A percentile compares a stretch with the other conserved stretches of the same genome.
phyloP scores from a whole-genome alignment of 2,329 filamentous ascomycete species.

The Knufia fluminis region DNA sequence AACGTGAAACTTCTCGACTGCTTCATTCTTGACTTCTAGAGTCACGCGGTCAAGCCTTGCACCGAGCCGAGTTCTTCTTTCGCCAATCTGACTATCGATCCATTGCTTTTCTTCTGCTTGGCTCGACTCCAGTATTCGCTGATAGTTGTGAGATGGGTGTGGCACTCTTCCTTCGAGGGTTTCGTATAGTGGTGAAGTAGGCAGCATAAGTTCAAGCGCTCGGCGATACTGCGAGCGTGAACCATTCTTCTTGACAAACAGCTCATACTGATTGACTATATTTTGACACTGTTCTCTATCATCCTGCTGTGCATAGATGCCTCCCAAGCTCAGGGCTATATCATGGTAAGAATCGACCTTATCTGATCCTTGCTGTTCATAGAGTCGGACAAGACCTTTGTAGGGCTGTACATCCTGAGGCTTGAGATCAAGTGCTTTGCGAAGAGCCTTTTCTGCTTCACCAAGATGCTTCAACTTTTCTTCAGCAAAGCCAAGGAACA shows the following conservation, averaged over 20 bases:
- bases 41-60: slow-evolving; percentile 77
- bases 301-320: slow-evolving; percentile 60
- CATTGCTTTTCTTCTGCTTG: slow-evolving; percentile 80
- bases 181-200: slow-evolving; percentile 69
- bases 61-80: slow-evolving; percentile 77
- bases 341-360: slow-evolving; percentile 66
- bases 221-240: slow-evolving; percentile 64
- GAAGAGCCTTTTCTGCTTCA: slow-evolving; percentile 69
- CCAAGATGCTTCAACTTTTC: slow-evolving; percentile 65
- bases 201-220: slow-evolving; percentile 67
- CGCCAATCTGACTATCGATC: slow-evolving; percentile 82
- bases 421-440: slow-evolving; percentile 60
- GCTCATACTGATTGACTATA: slow-evolving; percentile 69
- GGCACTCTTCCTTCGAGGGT: slow-evolving; percentile 76
- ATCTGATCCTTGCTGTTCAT: slow-evolving; percentile 62
- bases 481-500: slow-evolving; percentile 79
- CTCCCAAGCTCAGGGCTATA: slow-evolving; percentile 63
- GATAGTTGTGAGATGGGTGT: slow-evolving; percentile 70
- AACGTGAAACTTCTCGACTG: slow-evolving; percentile 66
- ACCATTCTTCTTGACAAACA: slow-evolving; percentile 63
- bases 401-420: slow-evolving; percentile 73
- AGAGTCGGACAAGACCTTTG: slow-evolving; percentile 81
- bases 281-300: slow-evolving; percentile 51
- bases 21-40: slow-evolving; percentile 75
- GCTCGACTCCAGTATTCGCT: slow-evolving; percentile 69